Evolutionary conservation across 2,329 filamentous ascomycete species (phyloP).

Genomic region (Aspergillus thermomutatus): DNA sequence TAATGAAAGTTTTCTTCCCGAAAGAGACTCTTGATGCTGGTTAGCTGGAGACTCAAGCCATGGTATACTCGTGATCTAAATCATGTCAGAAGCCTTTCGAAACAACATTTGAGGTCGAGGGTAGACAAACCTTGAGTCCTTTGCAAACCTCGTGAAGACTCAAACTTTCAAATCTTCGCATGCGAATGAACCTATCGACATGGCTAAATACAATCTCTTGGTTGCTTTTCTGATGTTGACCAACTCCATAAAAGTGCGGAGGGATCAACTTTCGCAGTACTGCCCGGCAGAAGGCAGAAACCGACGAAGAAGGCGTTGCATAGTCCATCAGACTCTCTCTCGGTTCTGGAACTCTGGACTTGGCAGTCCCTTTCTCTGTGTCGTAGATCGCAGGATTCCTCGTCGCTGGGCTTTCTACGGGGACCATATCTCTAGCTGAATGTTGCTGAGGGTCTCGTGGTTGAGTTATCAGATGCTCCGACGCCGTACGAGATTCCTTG

Average conservation of each 20-base stretch:
- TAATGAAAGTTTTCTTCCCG: conserved; percentile 56
- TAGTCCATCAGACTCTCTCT: conserved; percentile 57
- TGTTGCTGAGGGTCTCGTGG: conserved; percentile 14
- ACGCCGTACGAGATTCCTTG: conserved; percentile 11
- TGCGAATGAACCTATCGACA: conserved; percentile 71
- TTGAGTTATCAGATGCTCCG: conserved; percentile 24
- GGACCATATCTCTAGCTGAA: not conserved
- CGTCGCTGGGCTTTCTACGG: not conserved
- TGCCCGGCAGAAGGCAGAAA: conserved; percentile 85
- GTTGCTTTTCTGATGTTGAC: conserved; percentile 57
- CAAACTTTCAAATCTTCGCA: conserved; percentile 78
- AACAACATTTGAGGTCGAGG: not conserved
- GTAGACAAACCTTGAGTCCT: conserved; percentile 63
- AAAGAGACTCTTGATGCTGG: conserved; percentile 25
- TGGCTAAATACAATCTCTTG: conserved; percentile 58
- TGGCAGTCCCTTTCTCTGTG: conserved; percentile 4
- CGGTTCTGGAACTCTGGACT: conserved; percentile 8
- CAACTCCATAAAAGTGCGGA: conserved; percentile 67
- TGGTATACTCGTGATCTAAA: conserved; percentile 62
- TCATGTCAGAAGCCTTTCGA: not conserved
- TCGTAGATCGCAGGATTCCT: not conserved
- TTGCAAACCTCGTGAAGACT: conserved; percentile 75
- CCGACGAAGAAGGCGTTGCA: conserved; percentile 63
- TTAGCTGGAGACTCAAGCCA: conserved; percentile 67
- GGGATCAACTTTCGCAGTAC: conserved; percentile 72